Conservation (phyloP, 108 stramenopile species). For the Cyclotella distinguenda region DNA sequence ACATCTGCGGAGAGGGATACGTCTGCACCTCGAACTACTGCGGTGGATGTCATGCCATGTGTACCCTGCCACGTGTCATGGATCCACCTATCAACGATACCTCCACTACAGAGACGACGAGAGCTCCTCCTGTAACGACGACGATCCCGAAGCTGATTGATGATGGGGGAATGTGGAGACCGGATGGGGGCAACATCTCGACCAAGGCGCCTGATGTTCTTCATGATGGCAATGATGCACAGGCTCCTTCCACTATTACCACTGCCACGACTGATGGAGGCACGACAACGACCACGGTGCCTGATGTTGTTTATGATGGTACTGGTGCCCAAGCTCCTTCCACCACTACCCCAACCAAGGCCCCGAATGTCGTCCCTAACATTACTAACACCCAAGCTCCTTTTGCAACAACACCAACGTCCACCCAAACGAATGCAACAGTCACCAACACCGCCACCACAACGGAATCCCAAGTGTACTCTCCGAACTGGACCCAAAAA, state of each 20-base stretch:
- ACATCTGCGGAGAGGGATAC: not conserved
- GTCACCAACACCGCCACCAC: not conserved
- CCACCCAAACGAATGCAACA: not conserved
- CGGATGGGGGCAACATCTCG: not conserved
- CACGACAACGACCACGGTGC: not conserved
- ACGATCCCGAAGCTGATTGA: not conserved
- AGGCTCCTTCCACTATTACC: not conserved
- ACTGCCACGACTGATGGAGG: not conserved
- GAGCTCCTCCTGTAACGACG: not conserved
- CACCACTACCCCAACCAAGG: too few relatives aligned
- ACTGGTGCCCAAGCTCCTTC: not conserved
- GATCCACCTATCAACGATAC: not conserved
- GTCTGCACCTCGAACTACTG: not conserved
- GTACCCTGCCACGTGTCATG: not conserved
- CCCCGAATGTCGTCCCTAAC: too few relatives aligned
- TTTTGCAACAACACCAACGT: not conserved
- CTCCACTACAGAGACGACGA: not conserved
- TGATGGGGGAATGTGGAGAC: not conserved
- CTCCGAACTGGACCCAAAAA: not conserved
- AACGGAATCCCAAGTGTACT: not conserved
- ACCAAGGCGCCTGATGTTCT: not conserved
- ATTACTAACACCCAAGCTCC: too few relatives aligned
- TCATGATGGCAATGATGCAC: not conserved
- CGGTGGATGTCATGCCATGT: conserved; percentile 11
- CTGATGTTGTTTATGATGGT: not conserved